These are phyloP conservation scores for Cadophora gregata DNA, from an alignment of 2,329 filamentous ascomycete genomes.

Conservation along the genomic window DNA sequence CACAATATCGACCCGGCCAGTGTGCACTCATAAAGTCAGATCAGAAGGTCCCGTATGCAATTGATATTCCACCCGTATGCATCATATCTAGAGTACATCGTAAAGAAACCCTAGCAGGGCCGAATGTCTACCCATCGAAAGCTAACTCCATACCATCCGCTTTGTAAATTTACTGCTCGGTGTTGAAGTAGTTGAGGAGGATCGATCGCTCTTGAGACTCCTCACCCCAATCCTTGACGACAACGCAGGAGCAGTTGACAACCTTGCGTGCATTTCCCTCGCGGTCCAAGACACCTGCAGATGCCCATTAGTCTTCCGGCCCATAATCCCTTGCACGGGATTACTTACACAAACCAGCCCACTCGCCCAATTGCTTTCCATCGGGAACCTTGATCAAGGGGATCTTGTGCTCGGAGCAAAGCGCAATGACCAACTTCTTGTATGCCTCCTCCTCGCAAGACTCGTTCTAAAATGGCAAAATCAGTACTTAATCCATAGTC, in stretches of 20 bases:
- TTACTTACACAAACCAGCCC: slow-evolving; percentile 97
- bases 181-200: slow-evolving; percentile 99
- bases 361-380: slow-evolving; percentile 99
- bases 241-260: slow-evolving; percentile 99
- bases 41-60: slow-evolving; percentile 40
- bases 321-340: slow-evolving; percentile 1
- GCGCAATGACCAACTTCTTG: slow-evolving; percentile 99
- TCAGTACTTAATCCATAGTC: neutral
- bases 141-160: slow-evolving; percentile 40
- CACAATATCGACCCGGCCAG: neutral
- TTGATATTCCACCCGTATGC: slow-evolving; percentile 41
- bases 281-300: slow-evolving; percentile 90
- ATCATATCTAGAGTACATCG: slow-evolving; percentile 44
- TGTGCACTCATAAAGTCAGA: neutral
- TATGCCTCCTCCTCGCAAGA: slow-evolving; percentile 99
- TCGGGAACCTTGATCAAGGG: slow-evolving; percentile 99
- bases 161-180: slow-evolving; percentile 66
- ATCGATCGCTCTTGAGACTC: slow-evolving; percentile 98
- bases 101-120: slow-evolving; percentile 38
- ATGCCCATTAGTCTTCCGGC: slow-evolving; percentile 34
- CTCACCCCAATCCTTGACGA: slow-evolving; percentile 99
- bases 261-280: slow-evolving; percentile 99
- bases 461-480: slow-evolving; percentile 64
- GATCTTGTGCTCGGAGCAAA: slow-evolving; percentile 99
- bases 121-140: slow-evolving; percentile 41